Conservation (phyloP, 345 rosid genomes). For the Angophora floribunda region DNA sequence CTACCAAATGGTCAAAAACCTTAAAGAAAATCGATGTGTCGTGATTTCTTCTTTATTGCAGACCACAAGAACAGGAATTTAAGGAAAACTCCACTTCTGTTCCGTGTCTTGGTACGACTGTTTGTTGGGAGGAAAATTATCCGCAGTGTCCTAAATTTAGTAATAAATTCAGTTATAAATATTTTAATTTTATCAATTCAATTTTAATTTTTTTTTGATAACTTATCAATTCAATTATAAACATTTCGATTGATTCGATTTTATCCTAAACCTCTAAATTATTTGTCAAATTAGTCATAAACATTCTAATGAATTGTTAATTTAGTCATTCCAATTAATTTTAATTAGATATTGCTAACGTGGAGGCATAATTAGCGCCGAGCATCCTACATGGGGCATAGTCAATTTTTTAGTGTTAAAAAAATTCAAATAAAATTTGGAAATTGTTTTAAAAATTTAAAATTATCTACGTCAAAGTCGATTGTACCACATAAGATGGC, state of each 20-base stretch:
- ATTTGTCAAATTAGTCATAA: rapidly evolving
- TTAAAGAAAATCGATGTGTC: background rate
- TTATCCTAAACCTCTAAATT: rapidly evolving
- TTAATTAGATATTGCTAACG: rapidly evolving
- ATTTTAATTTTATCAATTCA: no score
- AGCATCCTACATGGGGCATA: no score
- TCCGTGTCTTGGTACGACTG: background rate
- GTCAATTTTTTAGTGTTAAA: no score
- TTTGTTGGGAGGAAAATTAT: background rate
- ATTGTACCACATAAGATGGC: no score
- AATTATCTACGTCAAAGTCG: no score
- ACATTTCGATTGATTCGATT: rapidly evolving
- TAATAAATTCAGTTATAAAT: no score
- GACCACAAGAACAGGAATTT: background rate
- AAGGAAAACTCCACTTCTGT: background rate
- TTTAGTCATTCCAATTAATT: rapidly evolving
- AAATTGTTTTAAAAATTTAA: no score
- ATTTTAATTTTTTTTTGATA: rapidly evolving
- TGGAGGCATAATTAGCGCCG: rapidly evolving
- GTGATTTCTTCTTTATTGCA: background rate
- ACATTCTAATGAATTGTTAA: rapidly evolving
- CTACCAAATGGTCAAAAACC: background rate
- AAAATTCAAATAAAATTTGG: no score
- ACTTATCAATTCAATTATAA: rapidly evolving
- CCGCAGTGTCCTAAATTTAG: no score